A percentile compares a stretch with the other conserved stretches of the same genome.
These are phyloP conservation scores for Phytophthora pluvialis DNA, from an alignment of 352 stramenopile genomes.

Conservation along the genomic window DNA sequence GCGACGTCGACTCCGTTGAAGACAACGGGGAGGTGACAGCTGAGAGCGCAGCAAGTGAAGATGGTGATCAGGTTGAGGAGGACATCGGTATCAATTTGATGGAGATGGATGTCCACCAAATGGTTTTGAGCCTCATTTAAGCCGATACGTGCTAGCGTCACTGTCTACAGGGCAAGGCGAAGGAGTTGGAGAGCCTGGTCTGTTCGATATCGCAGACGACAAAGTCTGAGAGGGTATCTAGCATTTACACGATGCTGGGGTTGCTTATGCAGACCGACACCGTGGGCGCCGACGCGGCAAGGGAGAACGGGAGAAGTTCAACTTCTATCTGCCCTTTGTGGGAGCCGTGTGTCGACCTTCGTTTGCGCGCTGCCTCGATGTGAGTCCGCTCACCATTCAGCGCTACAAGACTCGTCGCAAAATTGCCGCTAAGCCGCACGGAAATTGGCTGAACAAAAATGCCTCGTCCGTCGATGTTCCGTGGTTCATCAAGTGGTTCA, in stretches of 20 bases:
- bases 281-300: background rate
- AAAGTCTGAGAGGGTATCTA: background rate
- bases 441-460: slow-evolving; percentile 2
- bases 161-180: background rate
- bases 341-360: background rate
- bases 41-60: background rate
- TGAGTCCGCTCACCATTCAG: background rate
- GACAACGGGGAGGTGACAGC: background rate
- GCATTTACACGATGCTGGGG: background rate
- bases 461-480: background rate
- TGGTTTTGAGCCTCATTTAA: background rate
- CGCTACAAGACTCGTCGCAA: slow-evolving; percentile 2
- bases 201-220: slow-evolving; percentile 4
- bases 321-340: slow-evolving; percentile 3
- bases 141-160: background rate
- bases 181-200: background rate
- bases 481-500: slow-evolving; percentile 18
- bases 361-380: background rate
- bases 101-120: background rate
- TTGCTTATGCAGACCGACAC: slow-evolving; percentile 18
- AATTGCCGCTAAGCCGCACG: background rate
- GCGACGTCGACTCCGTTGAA: background rate
- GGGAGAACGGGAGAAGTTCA: background rate
- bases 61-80: background rate
- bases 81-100: slow-evolving; percentile 11